Evolutionary conservation across 129 eudicot species (phyloP).

Genomic region (Gnaphalium uliginosum): DNA sequence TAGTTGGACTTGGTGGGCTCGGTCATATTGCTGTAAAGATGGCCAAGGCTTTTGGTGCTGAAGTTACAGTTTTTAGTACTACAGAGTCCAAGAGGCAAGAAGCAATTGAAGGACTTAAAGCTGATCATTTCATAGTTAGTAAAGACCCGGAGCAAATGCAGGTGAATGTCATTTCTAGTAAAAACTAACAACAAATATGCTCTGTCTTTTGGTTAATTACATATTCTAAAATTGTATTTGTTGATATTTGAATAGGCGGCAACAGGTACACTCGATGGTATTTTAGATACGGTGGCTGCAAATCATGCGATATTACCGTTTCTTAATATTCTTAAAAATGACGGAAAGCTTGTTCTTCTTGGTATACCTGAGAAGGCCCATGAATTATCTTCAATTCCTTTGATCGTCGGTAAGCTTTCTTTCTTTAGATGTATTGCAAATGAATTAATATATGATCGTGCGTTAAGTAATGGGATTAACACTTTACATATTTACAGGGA

Average conservation of each 20-base stretch:
- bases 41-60: conserved; percentile 44
- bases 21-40: conserved; percentile 45
- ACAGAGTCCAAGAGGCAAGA: conserved; percentile 27
- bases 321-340: conserved; percentile 36
- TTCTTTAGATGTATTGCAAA: too few relatives aligned
- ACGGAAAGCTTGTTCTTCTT: conserved; percentile 13
- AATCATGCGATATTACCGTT: conserved; percentile 41
- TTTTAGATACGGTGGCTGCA: conserved; percentile 56
- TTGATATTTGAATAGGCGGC: conserved; percentile 36
- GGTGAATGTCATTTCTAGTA: conserved; percentile 16
- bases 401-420: too few relatives aligned
- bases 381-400: conserved; percentile 31
- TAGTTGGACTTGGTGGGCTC: conserved; percentile 28
- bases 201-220: too few relatives aligned
- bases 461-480: too few relatives aligned
- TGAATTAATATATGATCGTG: too few relatives aligned
- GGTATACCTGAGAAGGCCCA: conserved; percentile 52
- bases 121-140: conserved; percentile 37
- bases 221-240: neutral
- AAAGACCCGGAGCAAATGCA: conserved; percentile 35
- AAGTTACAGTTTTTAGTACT: conserved; percentile 43
- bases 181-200: neutral
- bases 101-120: conserved; percentile 38
- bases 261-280: conserved; percentile 45
- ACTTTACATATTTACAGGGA: neutral